Evolutionary conservation across 441 rosid genomes (phyloP).

Genomic region (Adansonia rubrostipa): DNA sequence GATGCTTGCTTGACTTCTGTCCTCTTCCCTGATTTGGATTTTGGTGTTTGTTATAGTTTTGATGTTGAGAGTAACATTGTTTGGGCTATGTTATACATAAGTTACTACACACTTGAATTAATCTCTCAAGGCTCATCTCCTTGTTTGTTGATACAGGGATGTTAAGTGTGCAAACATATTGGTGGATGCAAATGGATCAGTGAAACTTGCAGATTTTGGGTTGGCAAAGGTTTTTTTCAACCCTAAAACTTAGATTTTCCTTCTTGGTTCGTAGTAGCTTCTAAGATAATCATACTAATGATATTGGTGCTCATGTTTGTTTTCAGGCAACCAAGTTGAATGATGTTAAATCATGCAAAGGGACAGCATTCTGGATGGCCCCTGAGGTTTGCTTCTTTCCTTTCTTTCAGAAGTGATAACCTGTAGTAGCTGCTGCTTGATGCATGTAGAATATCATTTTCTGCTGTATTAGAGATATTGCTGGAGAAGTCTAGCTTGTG

Average conservation of each 20-base stretch:
- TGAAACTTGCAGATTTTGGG: constrained; percentile 98
- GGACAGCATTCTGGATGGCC: constrained; percentile 99
- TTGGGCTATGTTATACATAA: constrained; percentile 9
- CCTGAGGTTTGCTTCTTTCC: constrained; percentile 73
- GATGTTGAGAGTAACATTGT: background rate
- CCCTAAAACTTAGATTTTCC: constrained; percentile 22
- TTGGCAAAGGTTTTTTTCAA: constrained; percentile 74
- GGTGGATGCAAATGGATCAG: constrained; percentile 82
- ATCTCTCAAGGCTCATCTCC: constrained; percentile 21
- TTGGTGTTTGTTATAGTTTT: constrained; percentile 6
- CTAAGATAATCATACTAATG: constrained; percentile 19
- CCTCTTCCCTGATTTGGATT: constrained; percentile 1
- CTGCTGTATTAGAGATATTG: background rate
- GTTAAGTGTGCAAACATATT: constrained; percentile 93
- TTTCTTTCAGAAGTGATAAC: constrained; percentile 19
- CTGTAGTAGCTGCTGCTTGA: constrained; percentile 14
- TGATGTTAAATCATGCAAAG: constrained; percentile 86
- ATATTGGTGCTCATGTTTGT: constrained; percentile 26
- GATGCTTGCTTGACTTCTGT: constrained; percentile 15
- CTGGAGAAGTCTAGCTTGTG: background rate
- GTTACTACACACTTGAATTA: background rate
- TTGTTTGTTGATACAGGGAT: constrained; percentile 64
- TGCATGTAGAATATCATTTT: background rate
- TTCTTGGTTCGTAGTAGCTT: constrained; percentile 19
- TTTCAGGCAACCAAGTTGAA: constrained; percentile 79